Conservation (phyloP, 2,329 filamentous ascomycete species). For the Colletotrichum somersetense region DNA sequence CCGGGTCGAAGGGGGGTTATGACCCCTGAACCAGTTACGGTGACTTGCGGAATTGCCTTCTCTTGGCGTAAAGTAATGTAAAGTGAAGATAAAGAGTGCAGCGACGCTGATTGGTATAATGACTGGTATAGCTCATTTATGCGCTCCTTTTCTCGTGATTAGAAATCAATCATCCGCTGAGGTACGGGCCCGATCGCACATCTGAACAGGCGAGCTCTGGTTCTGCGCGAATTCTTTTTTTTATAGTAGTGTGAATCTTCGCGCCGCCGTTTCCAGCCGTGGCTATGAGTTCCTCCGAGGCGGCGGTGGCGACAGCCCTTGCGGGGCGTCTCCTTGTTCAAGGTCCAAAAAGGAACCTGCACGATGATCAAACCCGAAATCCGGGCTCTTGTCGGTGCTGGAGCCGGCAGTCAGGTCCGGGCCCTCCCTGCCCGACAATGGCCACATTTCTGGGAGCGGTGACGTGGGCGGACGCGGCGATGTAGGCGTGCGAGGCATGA, state of each 20-base stretch:
- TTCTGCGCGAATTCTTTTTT: conserved; percentile 2
- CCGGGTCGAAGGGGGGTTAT: neutral
- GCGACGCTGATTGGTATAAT: conserved; percentile 1
- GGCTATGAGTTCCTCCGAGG: conserved; percentile 34
- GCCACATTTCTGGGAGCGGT: conserved; percentile 33
- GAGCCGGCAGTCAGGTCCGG: conserved; percentile 16
- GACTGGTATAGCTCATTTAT: neutral
- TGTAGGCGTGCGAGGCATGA: conserved; percentile 24
- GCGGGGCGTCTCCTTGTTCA: conserved; percentile 14
- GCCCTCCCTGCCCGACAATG: conserved; percentile 27
- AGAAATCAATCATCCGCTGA: conserved; percentile 18
- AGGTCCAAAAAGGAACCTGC: conserved; percentile 13
- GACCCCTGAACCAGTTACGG: neutral
- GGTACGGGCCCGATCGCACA: conserved; percentile 4
- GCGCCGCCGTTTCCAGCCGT: neutral
- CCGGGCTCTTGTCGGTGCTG: conserved; percentile 23
- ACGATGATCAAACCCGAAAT: conserved; percentile 15
- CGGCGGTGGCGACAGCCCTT: conserved; percentile 36
- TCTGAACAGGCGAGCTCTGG: neutral
- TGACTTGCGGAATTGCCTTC: neutral
- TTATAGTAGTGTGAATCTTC: neutral
- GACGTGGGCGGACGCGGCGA: conserved; percentile 26
- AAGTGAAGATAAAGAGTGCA: neutral
- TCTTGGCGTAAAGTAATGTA: neutral
- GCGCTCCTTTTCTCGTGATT: conserved; percentile 12